Percentiles rank a stretch among this genome's conserved stretches.
These are phyloP conservation scores for Trifolium fragiferum DNA, from an alignment of 306 rosid species.

Conservation along the genomic window DNA sequence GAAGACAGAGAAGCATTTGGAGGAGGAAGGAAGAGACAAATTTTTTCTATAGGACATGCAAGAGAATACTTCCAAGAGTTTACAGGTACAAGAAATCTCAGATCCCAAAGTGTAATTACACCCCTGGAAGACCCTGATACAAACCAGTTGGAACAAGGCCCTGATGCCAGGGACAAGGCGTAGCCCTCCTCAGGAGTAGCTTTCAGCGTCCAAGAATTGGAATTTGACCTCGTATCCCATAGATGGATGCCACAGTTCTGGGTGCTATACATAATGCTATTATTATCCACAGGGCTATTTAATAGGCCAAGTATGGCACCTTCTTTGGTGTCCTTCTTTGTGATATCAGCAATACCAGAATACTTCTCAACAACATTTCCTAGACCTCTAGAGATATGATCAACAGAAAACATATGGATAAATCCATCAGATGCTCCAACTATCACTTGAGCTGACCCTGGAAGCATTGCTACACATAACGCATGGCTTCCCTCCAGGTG, in stretches of 20 bases:
- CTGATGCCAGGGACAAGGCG: slow-evolving; percentile 71
- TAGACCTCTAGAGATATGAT: slow-evolving; percentile 83
- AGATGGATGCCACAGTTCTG: slow-evolving; percentile 93
- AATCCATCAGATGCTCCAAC: slow-evolving; percentile 96
- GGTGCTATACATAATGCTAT: slow-evolving; percentile 81
- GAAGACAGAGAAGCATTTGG: slow-evolving; percentile 70
- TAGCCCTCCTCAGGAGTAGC: slow-evolving; percentile 91
- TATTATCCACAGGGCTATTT: slow-evolving; percentile 69
- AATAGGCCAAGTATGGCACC: slow-evolving; percentile 81
- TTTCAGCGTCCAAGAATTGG: slow-evolving; percentile 77
- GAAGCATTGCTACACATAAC: slow-evolving; percentile 81
- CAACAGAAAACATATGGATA: slow-evolving; percentile 87
- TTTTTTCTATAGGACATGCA: slow-evolving; percentile 88
- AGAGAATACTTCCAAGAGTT: slow-evolving; percentile 88
- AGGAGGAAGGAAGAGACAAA: slow-evolving; percentile 87
- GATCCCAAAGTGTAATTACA: slow-evolving; percentile 93
- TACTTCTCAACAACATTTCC: slow-evolving; percentile 93
- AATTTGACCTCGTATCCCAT: slow-evolving; percentile 89
- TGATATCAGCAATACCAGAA: slow-evolving; percentile 89
- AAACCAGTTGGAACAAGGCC: slow-evolving; percentile 94
- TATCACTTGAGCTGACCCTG: slow-evolving; percentile 83
- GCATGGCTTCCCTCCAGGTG: slow-evolving; percentile 96
- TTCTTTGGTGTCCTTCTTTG: slow-evolving; percentile 90
- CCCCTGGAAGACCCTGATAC: slow-evolving; percentile 97
- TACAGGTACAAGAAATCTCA: slow-evolving; percentile 88